Conservation (phyloP, 2,329 filamentous ascomycete species). For the Colletotrichum costaricense region DNA sequence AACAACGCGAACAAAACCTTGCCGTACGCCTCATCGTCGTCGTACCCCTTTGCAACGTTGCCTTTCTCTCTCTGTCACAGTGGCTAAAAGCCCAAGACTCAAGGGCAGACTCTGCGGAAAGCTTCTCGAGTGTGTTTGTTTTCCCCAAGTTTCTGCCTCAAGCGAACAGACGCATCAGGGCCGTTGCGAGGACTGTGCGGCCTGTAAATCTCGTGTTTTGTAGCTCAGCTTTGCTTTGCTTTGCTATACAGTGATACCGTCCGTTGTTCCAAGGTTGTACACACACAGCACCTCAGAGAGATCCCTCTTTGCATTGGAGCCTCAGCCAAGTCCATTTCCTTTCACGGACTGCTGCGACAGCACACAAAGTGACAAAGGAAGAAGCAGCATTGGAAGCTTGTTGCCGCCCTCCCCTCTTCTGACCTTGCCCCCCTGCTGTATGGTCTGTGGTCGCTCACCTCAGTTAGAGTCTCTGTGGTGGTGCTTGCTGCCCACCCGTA, state of each 20-base stretch:
- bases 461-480: background rate
- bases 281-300: background rate
- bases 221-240: background rate
- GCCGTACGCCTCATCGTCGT: background rate
- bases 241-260: background rate
- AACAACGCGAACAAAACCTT: background rate
- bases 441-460: background rate
- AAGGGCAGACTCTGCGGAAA: background rate
- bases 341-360: slow-evolving; percentile 26
- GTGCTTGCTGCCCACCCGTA: background rate
- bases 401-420: background rate
- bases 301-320: background rate
- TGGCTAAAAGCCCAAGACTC: background rate
- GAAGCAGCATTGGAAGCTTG: slow-evolving; percentile 23
- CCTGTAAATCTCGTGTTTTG: background rate
- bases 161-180: slow-evolving; percentile 8
- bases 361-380: slow-evolving; percentile 19
- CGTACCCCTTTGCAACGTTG: background rate
- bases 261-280: background rate
- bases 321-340: slow-evolving; percentile 15
- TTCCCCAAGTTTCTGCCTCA: slow-evolving; percentile 8
- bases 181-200: slow-evolving; percentile 4
- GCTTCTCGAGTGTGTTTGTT: background rate
- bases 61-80: background rate
- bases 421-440: background rate